A percentile compares a stretch with the other conserved stretches of the same genome.
Evolutionary conservation across 192 early-diverging fungal genomes (phyloP).

Genomic region (Thamnidium elegans): DNA sequence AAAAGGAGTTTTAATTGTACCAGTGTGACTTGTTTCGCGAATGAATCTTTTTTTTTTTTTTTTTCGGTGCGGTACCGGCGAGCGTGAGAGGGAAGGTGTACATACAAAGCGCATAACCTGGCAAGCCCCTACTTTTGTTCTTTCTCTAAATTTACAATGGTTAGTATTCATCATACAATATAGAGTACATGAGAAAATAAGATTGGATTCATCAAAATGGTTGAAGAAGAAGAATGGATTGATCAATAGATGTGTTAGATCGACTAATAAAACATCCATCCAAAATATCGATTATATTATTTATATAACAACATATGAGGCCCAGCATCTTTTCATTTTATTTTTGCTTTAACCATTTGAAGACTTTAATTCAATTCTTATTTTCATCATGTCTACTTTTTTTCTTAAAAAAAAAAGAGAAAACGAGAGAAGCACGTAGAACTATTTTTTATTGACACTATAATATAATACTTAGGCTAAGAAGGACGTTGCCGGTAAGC

Average conservation of each 20-base stretch:
- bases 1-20: no score
- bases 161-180: slow-evolving; percentile 12
- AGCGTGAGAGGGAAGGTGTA: no score
- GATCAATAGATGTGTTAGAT: slow-evolving; percentile 5
- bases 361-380: neutral
- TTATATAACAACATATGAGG: neutral
- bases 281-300: neutral
- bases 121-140: slow-evolving; percentile 7
- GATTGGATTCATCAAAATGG: neutral
- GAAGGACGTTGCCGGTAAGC: slow-evolving; percentile 60
- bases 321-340: neutral
- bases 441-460: neutral
- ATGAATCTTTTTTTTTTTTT: no score
- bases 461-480: slow-evolving; percentile 41
- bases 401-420: neutral
- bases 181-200: slow-evolving; percentile 1
- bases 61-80: no score
- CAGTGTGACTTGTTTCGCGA: no score
- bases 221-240: neutral
- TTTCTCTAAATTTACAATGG: slow-evolving; percentile 19
- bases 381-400: neutral
- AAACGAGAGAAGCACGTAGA: neutral
- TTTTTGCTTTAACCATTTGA: neutral
- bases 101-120: no score
- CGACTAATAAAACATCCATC: neutral